A percentile compares a stretch with the other conserved stretches of the same genome.
Conservation (phyloP, 2,329 filamentous ascomycete genomes). For the Hymenoscyphus repandus region DNA sequence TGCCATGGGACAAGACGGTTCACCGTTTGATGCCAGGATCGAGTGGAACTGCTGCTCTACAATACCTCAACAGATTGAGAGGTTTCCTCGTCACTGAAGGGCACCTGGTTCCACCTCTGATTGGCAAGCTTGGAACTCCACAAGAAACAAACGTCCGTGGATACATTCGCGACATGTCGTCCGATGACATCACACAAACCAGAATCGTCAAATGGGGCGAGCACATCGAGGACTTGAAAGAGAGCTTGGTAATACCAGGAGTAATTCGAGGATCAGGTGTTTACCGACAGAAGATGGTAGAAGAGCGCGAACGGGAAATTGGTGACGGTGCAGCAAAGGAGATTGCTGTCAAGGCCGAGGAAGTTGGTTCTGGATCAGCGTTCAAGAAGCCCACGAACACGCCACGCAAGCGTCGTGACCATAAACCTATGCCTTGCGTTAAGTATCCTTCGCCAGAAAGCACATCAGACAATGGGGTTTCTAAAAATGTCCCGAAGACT, state of each 20-base stretch:
- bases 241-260: constrained; percentile 17
- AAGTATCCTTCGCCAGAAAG: too few relatives aligned
- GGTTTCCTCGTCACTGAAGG: constrained; percentile 24
- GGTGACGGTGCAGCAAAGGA: too few relatives aligned
- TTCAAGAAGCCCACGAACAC: too few relatives aligned
- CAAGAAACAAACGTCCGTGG: constrained; percentile 17
- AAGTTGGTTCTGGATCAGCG: too few relatives aligned
- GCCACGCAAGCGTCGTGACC: too few relatives aligned
- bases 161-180: constrained; percentile 20
- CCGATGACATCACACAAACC: constrained; percentile 2
- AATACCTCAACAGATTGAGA: constrained; percentile 24
- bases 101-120: constrained; percentile 27
- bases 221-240: constrained; percentile 15
- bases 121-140: constrained; percentile 14
- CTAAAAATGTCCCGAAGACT: neutral
- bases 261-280: constrained; percentile 25
- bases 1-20: constrained; percentile 27
- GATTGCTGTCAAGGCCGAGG: too few relatives aligned
- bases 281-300: constrained; percentile 15
- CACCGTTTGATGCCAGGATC: constrained; percentile 25
- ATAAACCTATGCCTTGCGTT: too few relatives aligned
- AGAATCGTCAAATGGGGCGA: constrained; percentile 22
- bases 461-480: too few relatives aligned
- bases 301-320: too few relatives aligned
- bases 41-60: constrained; percentile 17